These are phyloP conservation scores for Volvariella surrecta DNA, from an alignment of 1,284 basidiomycete species.

Conservation along the genomic window DNA sequence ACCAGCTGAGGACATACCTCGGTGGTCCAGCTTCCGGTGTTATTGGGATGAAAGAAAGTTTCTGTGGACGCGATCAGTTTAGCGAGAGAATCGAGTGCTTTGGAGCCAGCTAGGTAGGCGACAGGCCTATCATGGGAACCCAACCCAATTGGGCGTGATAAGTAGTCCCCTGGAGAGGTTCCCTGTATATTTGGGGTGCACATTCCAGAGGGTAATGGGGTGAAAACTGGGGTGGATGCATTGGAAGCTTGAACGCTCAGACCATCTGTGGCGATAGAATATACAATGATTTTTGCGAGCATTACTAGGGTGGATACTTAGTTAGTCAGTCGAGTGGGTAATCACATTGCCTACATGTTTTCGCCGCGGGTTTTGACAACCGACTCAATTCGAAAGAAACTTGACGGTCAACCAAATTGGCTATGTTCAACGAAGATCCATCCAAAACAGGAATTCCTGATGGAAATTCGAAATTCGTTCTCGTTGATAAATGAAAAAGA, in stretches of 20 bases:
- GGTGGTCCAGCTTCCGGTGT: conserved; percentile 62
- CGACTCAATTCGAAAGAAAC: conserved; percentile 60
- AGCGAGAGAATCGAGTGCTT: conserved; percentile 79
- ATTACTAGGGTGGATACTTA: conserved; percentile 46
- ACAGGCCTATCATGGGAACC: conserved; percentile 22
- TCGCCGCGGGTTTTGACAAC: conserved; percentile 59
- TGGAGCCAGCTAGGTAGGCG: conserved; percentile 72
- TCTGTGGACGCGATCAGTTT: conserved; percentile 86
- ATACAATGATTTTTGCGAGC: conserved; percentile 82
- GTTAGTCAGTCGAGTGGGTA: conserved; percentile 4
- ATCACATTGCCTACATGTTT: conserved; percentile 39
- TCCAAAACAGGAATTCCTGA: conserved; percentile 67
- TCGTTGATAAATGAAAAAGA: conserved; percentile 10
- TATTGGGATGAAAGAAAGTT: conserved; percentile 81
- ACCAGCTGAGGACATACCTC: conserved; percentile 39
- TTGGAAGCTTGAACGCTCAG: conserved; percentile 43
- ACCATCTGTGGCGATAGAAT: conserved; percentile 81
- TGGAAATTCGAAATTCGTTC: conserved; percentile 8
- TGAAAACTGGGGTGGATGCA: conserved; percentile 52
- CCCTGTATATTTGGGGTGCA: conserved; percentile 46
- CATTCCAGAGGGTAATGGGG: conserved; percentile 54
- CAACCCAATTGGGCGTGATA: conserved; percentile 49
- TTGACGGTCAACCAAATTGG: conserved; percentile 57
- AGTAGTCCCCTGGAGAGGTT: conserved; percentile 44
- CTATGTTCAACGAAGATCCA: conserved; percentile 57